Conservation (phyloP, 1,284 basidiomycete species). For the Tilletia caries region DNA sequence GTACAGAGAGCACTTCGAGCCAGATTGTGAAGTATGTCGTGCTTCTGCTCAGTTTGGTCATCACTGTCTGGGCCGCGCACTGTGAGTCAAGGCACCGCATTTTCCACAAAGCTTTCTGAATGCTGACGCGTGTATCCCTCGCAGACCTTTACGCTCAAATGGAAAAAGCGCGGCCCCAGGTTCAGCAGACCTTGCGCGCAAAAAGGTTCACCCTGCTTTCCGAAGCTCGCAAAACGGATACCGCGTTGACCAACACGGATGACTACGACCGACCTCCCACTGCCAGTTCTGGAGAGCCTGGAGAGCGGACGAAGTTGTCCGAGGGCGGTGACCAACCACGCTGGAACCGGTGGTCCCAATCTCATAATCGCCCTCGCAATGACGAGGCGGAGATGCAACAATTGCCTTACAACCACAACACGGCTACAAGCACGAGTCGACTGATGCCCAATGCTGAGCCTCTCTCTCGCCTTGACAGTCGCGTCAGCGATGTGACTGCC, state of each 20-base stretch:
- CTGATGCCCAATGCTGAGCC: constrained; percentile 1
- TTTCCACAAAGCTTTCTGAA: too few relatives aligned
- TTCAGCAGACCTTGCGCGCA: constrained; percentile 63
- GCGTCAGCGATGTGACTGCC: not conserved
- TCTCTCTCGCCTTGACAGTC: not conserved
- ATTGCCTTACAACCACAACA: not conserved
- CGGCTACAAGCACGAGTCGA: not conserved
- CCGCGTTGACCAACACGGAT: not conserved
- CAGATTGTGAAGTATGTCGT: constrained; percentile 51
- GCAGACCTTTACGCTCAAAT: constrained; percentile 68
- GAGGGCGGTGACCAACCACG: not conserved
- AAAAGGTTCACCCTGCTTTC: constrained; percentile 59
- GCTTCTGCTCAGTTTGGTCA: constrained; percentile 55
- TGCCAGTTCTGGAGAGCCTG: not conserved
- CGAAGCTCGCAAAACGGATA: constrained; percentile 15
- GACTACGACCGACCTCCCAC: constrained; percentile 2
- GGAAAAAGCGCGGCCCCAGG: constrained; percentile 68
- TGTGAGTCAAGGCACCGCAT: constrained; percentile 53
- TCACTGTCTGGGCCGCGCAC: constrained; percentile 77
- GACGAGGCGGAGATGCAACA: constrained; percentile 10
- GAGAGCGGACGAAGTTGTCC: not conserved
- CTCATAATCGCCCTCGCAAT: not conserved
- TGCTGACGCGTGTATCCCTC: not conserved
- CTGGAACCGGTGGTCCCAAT: constrained; percentile 5
- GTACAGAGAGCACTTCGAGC: constrained; percentile 36